Conservation (phyloP, 805 yeast species). For the Barnettozyma siamensis region DNA sequence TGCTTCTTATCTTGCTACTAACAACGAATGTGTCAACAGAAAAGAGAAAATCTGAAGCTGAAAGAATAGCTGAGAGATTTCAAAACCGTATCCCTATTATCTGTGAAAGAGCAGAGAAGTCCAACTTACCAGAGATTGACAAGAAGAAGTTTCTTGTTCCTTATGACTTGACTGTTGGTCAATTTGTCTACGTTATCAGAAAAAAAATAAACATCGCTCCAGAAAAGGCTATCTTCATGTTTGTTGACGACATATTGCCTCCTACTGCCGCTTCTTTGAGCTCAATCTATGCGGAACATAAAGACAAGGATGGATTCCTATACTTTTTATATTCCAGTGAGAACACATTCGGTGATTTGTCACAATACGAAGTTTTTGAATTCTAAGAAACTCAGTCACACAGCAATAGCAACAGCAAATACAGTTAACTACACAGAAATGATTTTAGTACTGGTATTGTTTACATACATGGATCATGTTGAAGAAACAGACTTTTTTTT, state of each 20-base stretch:
- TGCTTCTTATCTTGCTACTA: neutral
- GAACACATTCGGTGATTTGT: slow-evolving; percentile 75
- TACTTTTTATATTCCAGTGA: slow-evolving; percentile 96
- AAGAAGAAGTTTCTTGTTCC: slow-evolving; percentile 97
- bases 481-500: too few relatives aligned
- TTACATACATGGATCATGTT: too few relatives aligned
- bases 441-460: too few relatives aligned
- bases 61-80: slow-evolving; percentile 9
- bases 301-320: slow-evolving; percentile 95
- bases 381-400: neutral
- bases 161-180: slow-evolving; percentile 93
- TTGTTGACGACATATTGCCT: slow-evolving; percentile 94
- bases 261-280: slow-evolving; percentile 98
- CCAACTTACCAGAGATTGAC: slow-evolving; percentile 93
- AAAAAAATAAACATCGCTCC: slow-evolving; percentile 93
- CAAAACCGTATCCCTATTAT: slow-evolving; percentile 89
- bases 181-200: slow-evolving; percentile 95
- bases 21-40: slow-evolving; percentile 9
- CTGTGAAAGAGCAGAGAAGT: slow-evolving; percentile 95
- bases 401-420: too few relatives aligned
- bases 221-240: slow-evolving; percentile 96
- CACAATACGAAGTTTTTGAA: neutral
- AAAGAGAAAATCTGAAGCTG: slow-evolving; percentile 9
- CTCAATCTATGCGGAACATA: slow-evolving; percentile 91
- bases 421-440: too few relatives aligned